These are phyloP conservation scores for Sporodiniella umbellata DNA, from an alignment of 371 early-diverging fungal species.

Conservation along the genomic window DNA sequence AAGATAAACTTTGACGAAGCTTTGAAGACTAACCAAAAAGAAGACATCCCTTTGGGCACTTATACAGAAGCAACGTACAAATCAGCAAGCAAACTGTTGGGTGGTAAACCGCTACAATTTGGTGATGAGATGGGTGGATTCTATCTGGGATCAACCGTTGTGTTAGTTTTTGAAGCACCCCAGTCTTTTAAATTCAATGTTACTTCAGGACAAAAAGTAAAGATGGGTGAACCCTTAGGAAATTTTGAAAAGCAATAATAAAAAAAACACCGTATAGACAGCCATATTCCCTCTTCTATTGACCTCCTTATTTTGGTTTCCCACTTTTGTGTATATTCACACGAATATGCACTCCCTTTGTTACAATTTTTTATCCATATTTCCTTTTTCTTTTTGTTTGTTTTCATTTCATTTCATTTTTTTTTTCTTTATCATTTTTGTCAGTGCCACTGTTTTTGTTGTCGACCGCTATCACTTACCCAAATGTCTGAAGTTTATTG, in stretches of 20 bases:
- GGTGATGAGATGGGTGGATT: slow-evolving; percentile 97
- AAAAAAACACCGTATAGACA: too few relatives aligned
- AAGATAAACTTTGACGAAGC: slow-evolving; percentile 87
- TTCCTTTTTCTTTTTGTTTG: background rate
- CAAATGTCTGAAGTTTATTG: slow-evolving; percentile 22
- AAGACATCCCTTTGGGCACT: slow-evolving; percentile 66
- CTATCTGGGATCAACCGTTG: slow-evolving; percentile 92
- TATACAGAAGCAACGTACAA: slow-evolving; percentile 74
- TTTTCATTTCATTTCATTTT: slow-evolving; percentile 2
- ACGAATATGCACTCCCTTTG: too few relatives aligned
- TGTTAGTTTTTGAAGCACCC: slow-evolving; percentile 96
- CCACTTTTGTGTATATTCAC: too few relatives aligned
- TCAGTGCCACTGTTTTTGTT: background rate
- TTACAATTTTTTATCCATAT: background rate
- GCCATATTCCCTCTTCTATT: too few relatives aligned
- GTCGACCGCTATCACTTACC: too few relatives aligned
- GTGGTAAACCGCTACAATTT: slow-evolving; percentile 63
- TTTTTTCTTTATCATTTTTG: background rate
- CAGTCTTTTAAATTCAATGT: slow-evolving; percentile 72
- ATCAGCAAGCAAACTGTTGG: slow-evolving; percentile 57
- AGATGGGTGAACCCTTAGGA: slow-evolving; percentile 86
- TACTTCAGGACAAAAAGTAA: slow-evolving; percentile 69
- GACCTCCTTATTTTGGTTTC: too few relatives aligned
- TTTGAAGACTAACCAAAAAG: slow-evolving; percentile 68
- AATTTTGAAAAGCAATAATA: slow-evolving; percentile 18